Evolutionary conservation across 2,329 filamentous ascomycete species (phyloP).

Genomic region (Colletotrichum eleusines): DNA sequence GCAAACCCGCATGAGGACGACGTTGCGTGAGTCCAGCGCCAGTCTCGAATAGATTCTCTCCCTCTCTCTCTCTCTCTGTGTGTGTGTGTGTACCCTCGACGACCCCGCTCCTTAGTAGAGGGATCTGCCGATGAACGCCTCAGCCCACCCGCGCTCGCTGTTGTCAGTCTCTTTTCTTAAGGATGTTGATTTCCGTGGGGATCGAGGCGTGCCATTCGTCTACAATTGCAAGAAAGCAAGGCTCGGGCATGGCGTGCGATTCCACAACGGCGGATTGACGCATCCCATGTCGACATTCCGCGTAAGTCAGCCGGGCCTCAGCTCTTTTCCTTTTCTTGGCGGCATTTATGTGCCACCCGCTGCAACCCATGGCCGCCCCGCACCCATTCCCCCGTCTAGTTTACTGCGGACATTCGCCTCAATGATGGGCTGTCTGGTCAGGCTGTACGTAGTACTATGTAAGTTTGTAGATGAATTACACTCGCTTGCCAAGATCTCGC

Average conservation of each 20-base stretch:
- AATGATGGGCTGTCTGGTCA: conserved; percentile 1
- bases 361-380: conserved; percentile 26
- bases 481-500: conserved; percentile 1
- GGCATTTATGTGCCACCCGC: conserved; percentile 14
- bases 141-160: not conserved
- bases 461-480: not conserved
- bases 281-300: conserved; percentile 21
- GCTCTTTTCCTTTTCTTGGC: conserved; percentile 10
- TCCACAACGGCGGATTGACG: conserved; percentile 31
- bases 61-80: too few relatives aligned
- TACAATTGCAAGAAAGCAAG: conserved; percentile 1
- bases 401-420: conserved; percentile 6
- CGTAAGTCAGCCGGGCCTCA: conserved; percentile 18
- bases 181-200: conserved; percentile 8
- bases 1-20: not conserved
- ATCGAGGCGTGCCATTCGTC: conserved; percentile 3
- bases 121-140: conserved; percentile 31
- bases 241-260: conserved; percentile 17
- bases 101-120: conserved; percentile 13
- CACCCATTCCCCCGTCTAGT: not conserved
- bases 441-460: too few relatives aligned
- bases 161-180: conserved; percentile 1
- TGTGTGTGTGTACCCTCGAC: conserved; percentile 16
- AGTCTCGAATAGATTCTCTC: conserved; percentile 14
- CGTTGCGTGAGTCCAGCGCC: not conserved